phyloP scores from a whole-genome alignment of 371 early-diverging fungal genomes.

The Mucor racemosus region DNA sequence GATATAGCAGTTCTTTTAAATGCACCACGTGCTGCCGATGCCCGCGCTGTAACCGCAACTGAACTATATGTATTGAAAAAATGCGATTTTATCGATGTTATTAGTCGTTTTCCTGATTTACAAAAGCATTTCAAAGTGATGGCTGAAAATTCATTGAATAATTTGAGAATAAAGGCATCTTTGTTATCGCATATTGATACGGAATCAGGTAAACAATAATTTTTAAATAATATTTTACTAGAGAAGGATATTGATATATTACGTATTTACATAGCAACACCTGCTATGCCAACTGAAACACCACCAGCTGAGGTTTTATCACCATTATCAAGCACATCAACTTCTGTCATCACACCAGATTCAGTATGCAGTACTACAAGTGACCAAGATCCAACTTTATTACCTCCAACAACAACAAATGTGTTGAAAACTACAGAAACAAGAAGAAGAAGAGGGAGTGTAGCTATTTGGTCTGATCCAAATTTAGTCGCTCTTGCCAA shows the following conservation, averaged over 20 bases:
- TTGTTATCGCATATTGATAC: background rate
- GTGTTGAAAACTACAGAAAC: conserved; percentile 47
- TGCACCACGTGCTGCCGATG: conserved; percentile 80
- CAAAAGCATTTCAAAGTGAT: conserved; percentile 32
- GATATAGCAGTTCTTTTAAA: conserved; percentile 84
- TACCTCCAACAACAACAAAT: conserved; percentile 29
- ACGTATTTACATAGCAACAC: background rate
- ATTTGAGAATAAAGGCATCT: conserved; percentile 32
- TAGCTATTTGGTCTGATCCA: conserved; percentile 87
- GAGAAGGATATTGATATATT: no score
- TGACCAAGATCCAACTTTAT: conserved; percentile 50
- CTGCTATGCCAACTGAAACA: conserved; percentile 3
- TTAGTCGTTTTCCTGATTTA: conserved; percentile 48
- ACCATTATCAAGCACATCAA: background rate
- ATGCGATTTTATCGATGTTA: conserved; percentile 49
- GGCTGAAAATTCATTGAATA: conserved; percentile 30
- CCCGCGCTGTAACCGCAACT: conserved; percentile 63
- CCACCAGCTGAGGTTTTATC: background rate
- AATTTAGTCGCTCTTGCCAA: conserved; percentile 62
- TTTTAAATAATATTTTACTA: background rate
- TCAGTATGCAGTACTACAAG: conserved; percentile 52
- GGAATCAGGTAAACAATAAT: background rate
- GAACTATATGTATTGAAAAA: conserved; percentile 60
- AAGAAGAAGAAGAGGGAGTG: conserved; percentile 67
- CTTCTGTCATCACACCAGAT: conserved; percentile 22